Base-by-base conservation (phyloP, 306 rosid genomes). In the Potentilla sterilis region DNA sequence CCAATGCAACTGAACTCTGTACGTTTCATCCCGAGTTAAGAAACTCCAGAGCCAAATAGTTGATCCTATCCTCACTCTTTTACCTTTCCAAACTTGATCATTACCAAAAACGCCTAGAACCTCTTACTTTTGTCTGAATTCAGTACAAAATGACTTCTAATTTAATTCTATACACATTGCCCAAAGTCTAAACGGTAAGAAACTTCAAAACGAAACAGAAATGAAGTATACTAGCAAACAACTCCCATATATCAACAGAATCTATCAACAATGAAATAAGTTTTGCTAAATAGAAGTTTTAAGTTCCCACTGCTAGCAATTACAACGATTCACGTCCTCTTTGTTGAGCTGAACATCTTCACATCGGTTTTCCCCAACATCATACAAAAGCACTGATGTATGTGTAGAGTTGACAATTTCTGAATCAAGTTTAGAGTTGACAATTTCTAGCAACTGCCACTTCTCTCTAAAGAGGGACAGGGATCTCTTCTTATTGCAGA, bases 401-500 rank as follows among this genome's bases (percentile, higher is more conserved):
- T 0, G 28, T 28, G 28, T 28, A 28, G 28, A 28, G 28, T 28
- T 28, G 28, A 28, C 28, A 28, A 28, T 28, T 28, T 28, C 28
- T 28, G 28, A 28, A 28, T 28, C 28, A 28, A 28, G 16, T 48
- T n/a, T 48, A 48, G 52, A 14, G 52, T 47, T 47, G 52, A 47
- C 52, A 4, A 9, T 44, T 44, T 44, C 12, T 2, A 44, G 49
- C 3, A 47, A 13, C 16, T 13, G 51, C 51, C 12, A 47, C 12
- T 47, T 47, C 51, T 47, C 51, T 47, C 16, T 47, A 38, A 18
- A 64, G 28, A 38, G 44, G 44, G 44, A 0, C 9, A 97, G 97
- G 66, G 91, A 81, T 78, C 89, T 84, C 79, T 93, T 89, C 81
- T 92, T 88, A 85, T 77, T 85, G 28, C 89, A 85, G 81, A 86